Base-by-base conservation (phyloP, 2,329 filamentous ascomycete species). In the Trichoderma gracile region DNA sequence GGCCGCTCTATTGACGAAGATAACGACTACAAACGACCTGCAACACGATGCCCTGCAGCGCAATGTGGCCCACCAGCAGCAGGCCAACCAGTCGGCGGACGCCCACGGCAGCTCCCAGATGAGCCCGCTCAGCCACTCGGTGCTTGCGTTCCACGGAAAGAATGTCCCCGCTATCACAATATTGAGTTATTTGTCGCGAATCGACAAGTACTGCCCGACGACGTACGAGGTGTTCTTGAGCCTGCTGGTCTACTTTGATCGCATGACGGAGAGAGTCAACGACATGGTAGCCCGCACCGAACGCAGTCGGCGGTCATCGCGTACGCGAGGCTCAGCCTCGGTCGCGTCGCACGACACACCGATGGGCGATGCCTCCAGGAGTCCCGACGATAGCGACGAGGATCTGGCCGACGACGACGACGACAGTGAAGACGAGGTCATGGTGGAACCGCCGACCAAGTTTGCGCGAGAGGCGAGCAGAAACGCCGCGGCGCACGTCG, bases 141-240 rank as follows among this genome's bases (percentile, higher is more conserved):
- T 99, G 3, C 84, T 99, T 45, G 94, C 95, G 14, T 99, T 99
- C 71, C 95, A 99, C 73, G 95, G 95, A 69, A 98, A 97, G 79
- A 99, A 99, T 69, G 91, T 98, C 12, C 95, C 95, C 1, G 95
- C 91, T 73, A 99, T 99, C 72, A 97, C 93, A 21, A 98, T 99
- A 67, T 81, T 96, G 66, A 98, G 93, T 82, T 99, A 99, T 73
- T 81, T 99, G 60, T 94, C 89, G 71, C 89, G 95, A 66, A 98
- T 99, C 74, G 94, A 99, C 79, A 97, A 97, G 79, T 99, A 99
- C 78, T 99, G 95, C 73, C 95, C 95, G 0, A 98, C 95, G 6
- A 98, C 95, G 0, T 99, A 97, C 75, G 95, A 99, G 77, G 95
- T 99, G 0, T 99, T 99, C 74, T 80, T 99, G 66, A 97, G 93